These are phyloP conservation scores for Pichia deserticola DNA, from an alignment of 805 yeast species.

Conservation along the genomic window DNA sequence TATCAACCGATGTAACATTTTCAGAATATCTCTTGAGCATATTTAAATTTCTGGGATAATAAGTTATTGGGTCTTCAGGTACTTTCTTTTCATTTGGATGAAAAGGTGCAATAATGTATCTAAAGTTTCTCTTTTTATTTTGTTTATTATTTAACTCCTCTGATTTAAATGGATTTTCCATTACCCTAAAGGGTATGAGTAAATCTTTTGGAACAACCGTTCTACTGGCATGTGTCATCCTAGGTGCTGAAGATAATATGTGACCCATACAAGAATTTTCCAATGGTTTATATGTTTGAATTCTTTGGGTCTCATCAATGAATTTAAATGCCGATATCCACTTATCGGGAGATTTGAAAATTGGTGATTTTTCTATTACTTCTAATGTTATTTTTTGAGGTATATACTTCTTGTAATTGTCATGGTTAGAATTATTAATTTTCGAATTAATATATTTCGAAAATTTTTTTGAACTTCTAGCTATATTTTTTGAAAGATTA, in stretches of 20 bases:
- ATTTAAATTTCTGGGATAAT: not conserved
- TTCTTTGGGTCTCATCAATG: slow-evolving; percentile 10
- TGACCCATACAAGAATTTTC: slow-evolving; percentile 32
- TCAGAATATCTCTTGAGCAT: not conserved
- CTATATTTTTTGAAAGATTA: no score
- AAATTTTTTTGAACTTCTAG: no score
- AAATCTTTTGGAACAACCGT: slow-evolving; percentile 33
- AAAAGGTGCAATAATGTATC: slow-evolving; percentile 3
- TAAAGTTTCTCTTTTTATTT: not conserved
- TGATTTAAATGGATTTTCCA: not conserved
- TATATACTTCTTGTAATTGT: not conserved
- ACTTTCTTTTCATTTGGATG: slow-evolving; percentile 4
- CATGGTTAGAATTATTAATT: no score
- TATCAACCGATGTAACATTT: not conserved
- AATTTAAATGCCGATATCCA: slow-evolving; percentile 15
- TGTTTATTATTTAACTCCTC: not conserved
- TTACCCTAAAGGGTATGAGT: slow-evolving; percentile 28
- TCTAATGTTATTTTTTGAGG: not conserved
- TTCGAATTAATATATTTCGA: not conserved
- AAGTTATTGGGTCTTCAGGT: slow-evolving; percentile 5
- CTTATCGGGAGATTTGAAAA: slow-evolving; percentile 19
- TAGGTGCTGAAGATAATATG: slow-evolving; percentile 34
- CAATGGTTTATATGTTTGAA: slow-evolving; percentile 20
- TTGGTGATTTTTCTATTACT: slow-evolving; percentile 11
- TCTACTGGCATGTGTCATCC: slow-evolving; percentile 33